Evolutionary conservation across 306 rosid species (phyloP).

Genomic region (Sicyos edulis): DNA sequence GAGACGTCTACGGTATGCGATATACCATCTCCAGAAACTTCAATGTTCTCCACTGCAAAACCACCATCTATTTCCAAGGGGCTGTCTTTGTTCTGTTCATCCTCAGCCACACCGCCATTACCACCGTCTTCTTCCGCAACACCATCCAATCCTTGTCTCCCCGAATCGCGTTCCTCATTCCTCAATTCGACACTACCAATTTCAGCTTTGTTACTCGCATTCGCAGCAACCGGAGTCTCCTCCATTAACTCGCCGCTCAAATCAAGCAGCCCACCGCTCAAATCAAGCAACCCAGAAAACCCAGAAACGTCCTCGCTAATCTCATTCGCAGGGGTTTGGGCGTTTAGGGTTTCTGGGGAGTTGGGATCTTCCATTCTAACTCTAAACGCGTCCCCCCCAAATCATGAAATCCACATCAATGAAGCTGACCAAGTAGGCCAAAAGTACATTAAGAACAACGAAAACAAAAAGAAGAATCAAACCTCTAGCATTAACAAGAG

Average conservation of each 20-base stretch:
- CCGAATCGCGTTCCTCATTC: constrained; percentile 4
- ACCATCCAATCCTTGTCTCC: background rate
- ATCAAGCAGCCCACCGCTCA: constrained; percentile 18
- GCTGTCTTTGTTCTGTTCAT: constrained; percentile 8
- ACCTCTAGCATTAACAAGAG: constrained; percentile 4
- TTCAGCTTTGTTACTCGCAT: constrained; percentile 19
- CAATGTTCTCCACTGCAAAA: constrained; percentile 20
- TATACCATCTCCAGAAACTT: constrained; percentile 33
- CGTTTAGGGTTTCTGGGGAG: constrained; percentile 44
- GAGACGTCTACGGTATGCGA: constrained; percentile 34
- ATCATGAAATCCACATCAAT: constrained; percentile 2
- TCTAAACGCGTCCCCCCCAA: constrained; percentile 8
- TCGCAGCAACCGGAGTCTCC: constrained; percentile 19
- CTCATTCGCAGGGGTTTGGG: constrained; percentile 28
- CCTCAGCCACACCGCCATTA: background rate
- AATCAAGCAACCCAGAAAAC: constrained; percentile 29
- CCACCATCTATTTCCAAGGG: constrained; percentile 17
- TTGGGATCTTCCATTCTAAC: constrained; percentile 35
- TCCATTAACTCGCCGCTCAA: background rate
- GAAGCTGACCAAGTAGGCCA: background rate
- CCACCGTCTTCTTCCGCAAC: constrained; percentile 21
- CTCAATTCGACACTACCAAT: constrained; percentile 18
- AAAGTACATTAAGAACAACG: too few relatives aligned
- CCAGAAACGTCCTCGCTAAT: constrained; percentile 22
- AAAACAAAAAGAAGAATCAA: background rate